A percentile compares a stretch with the other conserved stretches of the same genome.
phyloP scores from a whole-genome alignment of 192 early-diverging fungal genomes.

The Phycomyces blakesleeanus region DNA sequence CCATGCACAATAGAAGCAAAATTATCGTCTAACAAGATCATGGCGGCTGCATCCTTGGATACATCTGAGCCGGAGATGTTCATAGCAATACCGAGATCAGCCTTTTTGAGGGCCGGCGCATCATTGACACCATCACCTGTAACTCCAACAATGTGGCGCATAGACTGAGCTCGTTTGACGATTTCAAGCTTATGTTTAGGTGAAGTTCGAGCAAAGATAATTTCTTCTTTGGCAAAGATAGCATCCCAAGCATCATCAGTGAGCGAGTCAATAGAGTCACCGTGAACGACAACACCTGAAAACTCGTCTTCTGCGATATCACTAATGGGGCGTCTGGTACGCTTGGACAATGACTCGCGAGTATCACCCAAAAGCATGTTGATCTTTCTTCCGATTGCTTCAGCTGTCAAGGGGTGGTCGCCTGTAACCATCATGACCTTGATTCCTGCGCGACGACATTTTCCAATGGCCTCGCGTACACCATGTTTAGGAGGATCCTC shows the following conservation, averaged over 20 bases:
- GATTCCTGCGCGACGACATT: conserved; percentile 89
- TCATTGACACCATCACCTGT: conserved; percentile 92
- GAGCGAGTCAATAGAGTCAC: conserved; percentile 79
- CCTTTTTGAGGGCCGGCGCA: conserved; percentile 93
- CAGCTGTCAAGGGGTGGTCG: conserved; percentile 93
- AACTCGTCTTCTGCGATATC: conserved; percentile 77
- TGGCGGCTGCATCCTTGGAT: conserved; percentile 92
- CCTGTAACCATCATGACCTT: conserved; percentile 99
- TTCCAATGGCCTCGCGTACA: conserved; percentile 95
- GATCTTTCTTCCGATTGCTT: conserved; percentile 95
- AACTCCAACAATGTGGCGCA: conserved; percentile 96
- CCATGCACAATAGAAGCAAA: conserved; percentile 92
- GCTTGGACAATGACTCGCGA: conserved; percentile 69
- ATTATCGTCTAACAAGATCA: conserved; percentile 98
- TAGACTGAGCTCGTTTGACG: conserved; percentile 83
- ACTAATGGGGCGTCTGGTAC: conserved; percentile 55
- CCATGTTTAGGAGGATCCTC: conserved; percentile 98
- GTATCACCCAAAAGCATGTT: conserved; percentile 92
- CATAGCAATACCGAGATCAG: conserved; percentile 97
- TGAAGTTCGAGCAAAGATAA: conserved; percentile 95
- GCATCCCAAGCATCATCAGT: conserved; percentile 86
- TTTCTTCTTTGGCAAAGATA: conserved; percentile 92
- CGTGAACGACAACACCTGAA: conserved; percentile 89
- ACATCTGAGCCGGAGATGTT: conserved; percentile 93
- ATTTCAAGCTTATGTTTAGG: conserved; percentile 97